phyloP scores from a whole-genome alignment of 2,329 filamentous ascomycete species.

The Thelonectria blattea region DNA sequence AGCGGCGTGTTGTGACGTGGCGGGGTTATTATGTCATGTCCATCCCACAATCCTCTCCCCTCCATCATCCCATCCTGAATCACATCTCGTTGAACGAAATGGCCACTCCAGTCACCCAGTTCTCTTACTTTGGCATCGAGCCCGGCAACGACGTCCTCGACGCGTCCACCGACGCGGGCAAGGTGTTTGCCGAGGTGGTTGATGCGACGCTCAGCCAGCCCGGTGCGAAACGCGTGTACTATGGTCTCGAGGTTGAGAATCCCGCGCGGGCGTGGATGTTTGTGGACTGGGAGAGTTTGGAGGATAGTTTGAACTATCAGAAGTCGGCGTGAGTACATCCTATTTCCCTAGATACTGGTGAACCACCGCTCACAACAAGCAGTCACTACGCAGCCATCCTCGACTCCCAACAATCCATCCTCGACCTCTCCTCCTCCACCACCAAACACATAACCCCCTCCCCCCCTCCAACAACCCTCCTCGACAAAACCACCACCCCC shows the following conservation, averaged over 20 bases:
- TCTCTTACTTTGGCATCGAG: neutral
- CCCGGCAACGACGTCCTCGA: neutral
- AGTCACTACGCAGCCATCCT: slow-evolving; percentile 1
- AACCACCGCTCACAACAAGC: too few species aligned
- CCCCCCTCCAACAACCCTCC: neutral
- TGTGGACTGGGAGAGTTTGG: neutral
- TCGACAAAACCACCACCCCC: slow-evolving; percentile 8
- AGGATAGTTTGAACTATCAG: neutral
- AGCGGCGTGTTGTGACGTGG: neutral
- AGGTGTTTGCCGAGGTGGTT: neutral
- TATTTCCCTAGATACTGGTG: too few species aligned
- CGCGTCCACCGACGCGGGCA: neutral
- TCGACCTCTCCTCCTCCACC: slow-evolving; percentile 3
- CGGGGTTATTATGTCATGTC: neutral
- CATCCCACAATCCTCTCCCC: neutral
- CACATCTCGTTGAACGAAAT: neutral
- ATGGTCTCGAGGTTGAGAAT: neutral
- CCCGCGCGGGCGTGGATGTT: neutral
- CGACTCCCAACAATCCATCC: neutral
- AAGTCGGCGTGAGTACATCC: neutral
- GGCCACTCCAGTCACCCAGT: neutral
- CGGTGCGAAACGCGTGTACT: neutral
- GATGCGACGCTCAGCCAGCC: neutral
- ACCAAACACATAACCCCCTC: neutral
- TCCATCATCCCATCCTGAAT: neutral